Base-by-base conservation (phyloP, 805 yeast genomes). In the Candida michaelii region DNA sequence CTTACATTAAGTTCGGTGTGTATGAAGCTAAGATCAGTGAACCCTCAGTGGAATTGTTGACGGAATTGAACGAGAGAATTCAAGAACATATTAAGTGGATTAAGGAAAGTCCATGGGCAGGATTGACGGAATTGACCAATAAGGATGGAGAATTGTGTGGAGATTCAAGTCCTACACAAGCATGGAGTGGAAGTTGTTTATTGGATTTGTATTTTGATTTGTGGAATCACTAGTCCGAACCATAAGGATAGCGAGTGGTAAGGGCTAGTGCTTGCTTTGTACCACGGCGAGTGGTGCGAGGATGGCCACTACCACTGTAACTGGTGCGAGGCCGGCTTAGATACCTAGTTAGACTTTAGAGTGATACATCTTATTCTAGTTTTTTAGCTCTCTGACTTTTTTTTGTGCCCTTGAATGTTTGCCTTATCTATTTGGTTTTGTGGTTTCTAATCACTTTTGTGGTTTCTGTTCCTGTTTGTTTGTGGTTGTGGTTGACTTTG, bases 141-240 rank as follows among this genome's bases (percentile, higher is more conserved):
- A 88, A 86, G 63, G 82, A 85, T 54, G 98, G 98, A 2, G 82
- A 70, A 23, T 53, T 80, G 8, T 91, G 99, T 60, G 56, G 59
- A 13, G 98, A 93, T 61, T 87, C 96, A 1, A 85, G 95, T 50
- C 97, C 97, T 2, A 83, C 97, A 0, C 99, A 91, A 61, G 97
- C 98, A 0, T 91, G 99, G 99, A 87, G 96, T 58, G 68, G 91
- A 0, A 83, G 93, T 2, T 87, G 97, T 54, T 63, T 93, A 44
- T 62, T 91, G 24, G 98, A 91, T 60, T 65, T 91, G 41, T 86
- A 79, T 60, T 73, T 75, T 49, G 96, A 89, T 55, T 60, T 79
- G 18, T 79, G 71, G 72, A 56, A 52, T n/a, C n/a, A n/a, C n/a
- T n/a, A n/a, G n/a, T n/a, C n/a, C n/a, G n/a, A n/a, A 21, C 8